Evolutionary conservation across 495 filamentous ascomycete species (phyloP).

Genomic region (Penicillium salamii): DNA sequence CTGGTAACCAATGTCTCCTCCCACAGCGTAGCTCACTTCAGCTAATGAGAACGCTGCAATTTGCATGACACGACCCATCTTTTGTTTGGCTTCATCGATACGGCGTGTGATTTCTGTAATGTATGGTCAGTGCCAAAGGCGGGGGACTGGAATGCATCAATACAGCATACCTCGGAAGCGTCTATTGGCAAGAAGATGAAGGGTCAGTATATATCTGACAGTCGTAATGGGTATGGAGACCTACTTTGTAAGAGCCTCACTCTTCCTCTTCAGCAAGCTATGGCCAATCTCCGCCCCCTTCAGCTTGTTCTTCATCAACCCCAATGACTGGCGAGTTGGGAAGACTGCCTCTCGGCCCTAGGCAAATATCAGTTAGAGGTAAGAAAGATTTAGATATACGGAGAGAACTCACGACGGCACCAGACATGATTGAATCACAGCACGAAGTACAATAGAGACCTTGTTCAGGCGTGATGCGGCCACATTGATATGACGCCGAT

Average conservation of each 20-base stretch:
- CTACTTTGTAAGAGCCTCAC: slow-evolving; percentile 87
- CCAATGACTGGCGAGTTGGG: slow-evolving; percentile 93
- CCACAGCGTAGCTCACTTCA: slow-evolving; percentile 96
- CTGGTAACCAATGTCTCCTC: slow-evolving; percentile 93
- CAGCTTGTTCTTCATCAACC: slow-evolving; percentile 96
- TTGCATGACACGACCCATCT: slow-evolving; percentile 99
- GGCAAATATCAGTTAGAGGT: not conserved
- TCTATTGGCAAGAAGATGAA: slow-evolving; percentile 38
- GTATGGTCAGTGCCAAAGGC: slow-evolving; percentile 26
- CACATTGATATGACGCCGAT: slow-evolving; percentile 36
- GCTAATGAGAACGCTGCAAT: slow-evolving; percentile 97
- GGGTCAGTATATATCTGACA: slow-evolving; percentile 8
- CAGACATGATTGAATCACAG: slow-evolving; percentile 47
- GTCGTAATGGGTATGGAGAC: slow-evolving; percentile 10
- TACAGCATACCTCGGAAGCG: slow-evolving; percentile 73
- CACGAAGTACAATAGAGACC: slow-evolving; percentile 6
- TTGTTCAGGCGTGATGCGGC: slow-evolving; percentile 18
- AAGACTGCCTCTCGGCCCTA: slow-evolving; percentile 82
- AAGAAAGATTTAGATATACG: not conserved
- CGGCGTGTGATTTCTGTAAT: slow-evolving; percentile 85
- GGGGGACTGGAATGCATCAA: slow-evolving; percentile 16
- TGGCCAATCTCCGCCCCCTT: slow-evolving; percentile 94
- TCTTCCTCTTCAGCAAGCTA: slow-evolving; percentile 85
- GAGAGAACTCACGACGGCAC: slow-evolving; percentile 48
- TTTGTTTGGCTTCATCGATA: slow-evolving; percentile 98